Evolutionary conservation across 106 monocot genomes (phyloP), one percentile per base, ranked within the genome.

Genomic region (Dendrobium nobile): DNA sequence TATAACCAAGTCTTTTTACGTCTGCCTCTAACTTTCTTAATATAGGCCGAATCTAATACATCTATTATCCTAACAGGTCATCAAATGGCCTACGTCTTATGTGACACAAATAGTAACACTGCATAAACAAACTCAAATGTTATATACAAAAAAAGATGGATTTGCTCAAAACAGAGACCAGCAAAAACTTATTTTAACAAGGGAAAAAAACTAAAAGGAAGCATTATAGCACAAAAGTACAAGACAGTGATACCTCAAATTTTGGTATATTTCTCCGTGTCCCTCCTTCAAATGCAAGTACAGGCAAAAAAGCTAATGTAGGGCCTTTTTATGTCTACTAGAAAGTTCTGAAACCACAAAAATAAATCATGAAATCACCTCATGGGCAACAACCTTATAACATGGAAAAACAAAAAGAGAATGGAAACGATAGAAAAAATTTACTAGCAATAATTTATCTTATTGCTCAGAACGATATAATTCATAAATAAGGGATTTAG

Each of bases 271-370:
- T 97, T 79, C 90, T 86, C 80, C 92, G 91, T 22, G 94, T 94
- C 82, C 94, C 97, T 72, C 97, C 94, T 89, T 97, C 97, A 91
- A 97, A 97, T 78, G 97, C 92, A 75, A 94, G 90, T 18, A 97
- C 92, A 77, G 97, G 97, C 78, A 97, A 82, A 89, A 82, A 81
- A 76, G 94, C 97, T 59, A 91, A 65, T 65, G 77, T 80, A 58
- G 97, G 88, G n/a, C 89, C 94, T 73, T 97, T 97, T 97, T 86
- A 97, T 94, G 77, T 97, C 94, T 51, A 97, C 86, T 47, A 94
- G 61, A 84, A 97, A 97, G 80, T 97, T 90, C 96, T 97, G 82
- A 77, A 47, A 79, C 48, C 16, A 75, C 64, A 54, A 74, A 80
- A 15, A 75, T 75, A 16, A 75, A 75, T 72, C n/a, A 40, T 68